Percentiles rank a stretch among this genome's conserved stretches.
Evolutionary conservation across 768 basidiomycete species (phyloP).

Genomic region (Ephemerocybe angulata): DNA sequence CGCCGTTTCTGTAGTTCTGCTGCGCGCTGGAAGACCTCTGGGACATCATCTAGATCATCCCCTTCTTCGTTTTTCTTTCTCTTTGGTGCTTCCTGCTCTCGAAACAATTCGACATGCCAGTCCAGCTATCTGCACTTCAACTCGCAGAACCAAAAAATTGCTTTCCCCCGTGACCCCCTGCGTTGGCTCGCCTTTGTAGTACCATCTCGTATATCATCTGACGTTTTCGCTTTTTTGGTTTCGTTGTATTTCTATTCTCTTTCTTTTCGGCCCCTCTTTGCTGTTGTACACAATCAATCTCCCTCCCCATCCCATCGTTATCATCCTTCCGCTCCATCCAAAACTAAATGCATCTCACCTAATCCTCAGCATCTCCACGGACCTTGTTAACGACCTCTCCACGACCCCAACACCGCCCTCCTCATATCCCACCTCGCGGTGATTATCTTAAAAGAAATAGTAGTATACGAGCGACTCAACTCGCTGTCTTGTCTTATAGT

Average conservation of each 20-base stretch:
- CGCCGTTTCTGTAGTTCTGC: constrained; percentile 57
- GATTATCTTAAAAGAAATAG: not conserved
- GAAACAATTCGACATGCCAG: constrained; percentile 22
- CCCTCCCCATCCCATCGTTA: not conserved
- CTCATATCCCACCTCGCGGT: not conserved
- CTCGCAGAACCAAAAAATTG: constrained; percentile 33
- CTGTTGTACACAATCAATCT: not conserved
- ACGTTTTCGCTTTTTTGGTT: constrained; percentile 8
- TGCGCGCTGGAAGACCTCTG: constrained; percentile 92
- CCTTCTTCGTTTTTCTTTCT: constrained; percentile 6
- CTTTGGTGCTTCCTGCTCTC: constrained; percentile 9
- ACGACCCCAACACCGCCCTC: not conserved
- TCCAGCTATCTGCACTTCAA: constrained; percentile 43
- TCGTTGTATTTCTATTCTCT: not conserved
- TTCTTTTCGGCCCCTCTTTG: not conserved
- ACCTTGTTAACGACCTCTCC: not conserved
- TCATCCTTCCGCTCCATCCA: not conserved
- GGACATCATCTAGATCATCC: constrained; percentile 69
- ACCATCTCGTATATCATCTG: not conserved
- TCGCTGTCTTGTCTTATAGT: constrained; percentile 5
- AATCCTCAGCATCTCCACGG: not conserved
- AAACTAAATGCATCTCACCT: too few species aligned
- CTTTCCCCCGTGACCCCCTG: not conserved
- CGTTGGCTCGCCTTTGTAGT: not conserved
- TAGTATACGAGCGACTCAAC: constrained; percentile 12